Percentiles rank a stretch among this genome's conserved stretches.
phyloP scores from a whole-genome alignment of 768 basidiomycete species.

The Tylopilus plumbeoviolaceoides region DNA sequence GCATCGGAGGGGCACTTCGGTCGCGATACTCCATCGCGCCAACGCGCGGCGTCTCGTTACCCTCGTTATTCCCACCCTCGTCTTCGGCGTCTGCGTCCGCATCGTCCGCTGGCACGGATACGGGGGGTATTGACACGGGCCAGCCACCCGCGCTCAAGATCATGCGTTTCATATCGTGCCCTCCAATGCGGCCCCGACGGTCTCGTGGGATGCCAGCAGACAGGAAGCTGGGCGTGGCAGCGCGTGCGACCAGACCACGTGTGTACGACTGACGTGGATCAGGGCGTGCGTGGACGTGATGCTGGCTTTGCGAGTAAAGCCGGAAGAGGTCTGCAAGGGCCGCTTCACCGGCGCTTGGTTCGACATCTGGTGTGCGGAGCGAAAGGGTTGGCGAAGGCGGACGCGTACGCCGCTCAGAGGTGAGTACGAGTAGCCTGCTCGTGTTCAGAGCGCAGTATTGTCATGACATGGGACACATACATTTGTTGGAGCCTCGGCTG shows the following conservation, averaged over 20 bases:
- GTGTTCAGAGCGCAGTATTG: conserved; percentile 2
- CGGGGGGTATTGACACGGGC: background rate
- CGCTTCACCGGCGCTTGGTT: conserved; percentile 60
- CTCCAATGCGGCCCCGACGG: conserved; percentile 70
- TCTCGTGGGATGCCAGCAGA: conserved; percentile 73
- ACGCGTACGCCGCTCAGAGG: conserved; percentile 59
- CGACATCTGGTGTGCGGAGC: conserved; percentile 44
- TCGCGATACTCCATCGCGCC: conserved; percentile 39
- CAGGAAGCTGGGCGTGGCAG: conserved; percentile 58
- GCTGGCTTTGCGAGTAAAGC: conserved; percentile 52
- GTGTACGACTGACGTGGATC: conserved; percentile 26
- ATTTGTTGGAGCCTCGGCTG: conserved; percentile 79
- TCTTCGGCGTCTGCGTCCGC: conserved; percentile 32
- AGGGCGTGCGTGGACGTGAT: conserved; percentile 28
- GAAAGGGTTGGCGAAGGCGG: conserved; percentile 59
- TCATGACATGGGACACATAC: conserved; percentile 34
- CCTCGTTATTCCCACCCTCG: conserved; percentile 40
- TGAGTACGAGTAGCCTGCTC: conserved; percentile 67
- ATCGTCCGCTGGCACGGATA: conserved; percentile 16
- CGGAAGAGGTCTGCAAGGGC: conserved; percentile 66
- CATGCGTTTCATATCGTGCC: conserved; percentile 26
- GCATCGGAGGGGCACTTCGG: conserved; percentile 18
- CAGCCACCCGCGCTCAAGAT: conserved; percentile 24
- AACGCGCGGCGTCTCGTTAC: conserved; percentile 53
- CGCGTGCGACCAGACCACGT: conserved; percentile 25